Base-by-base conservation (phyloP, 164 flowering plant genomes). In the Vitis rotundifolia region DNA sequence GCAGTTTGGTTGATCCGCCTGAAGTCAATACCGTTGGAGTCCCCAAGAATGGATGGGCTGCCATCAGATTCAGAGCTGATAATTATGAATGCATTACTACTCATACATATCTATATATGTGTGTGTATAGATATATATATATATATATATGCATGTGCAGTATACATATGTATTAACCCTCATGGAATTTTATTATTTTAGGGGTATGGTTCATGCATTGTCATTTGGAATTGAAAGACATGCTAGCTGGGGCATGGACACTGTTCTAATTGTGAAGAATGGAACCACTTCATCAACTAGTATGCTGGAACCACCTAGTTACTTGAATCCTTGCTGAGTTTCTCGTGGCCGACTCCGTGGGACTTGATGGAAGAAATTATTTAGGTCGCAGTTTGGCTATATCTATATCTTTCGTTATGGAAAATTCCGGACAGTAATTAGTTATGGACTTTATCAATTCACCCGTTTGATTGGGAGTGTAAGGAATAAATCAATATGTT, bases 1-100 rank as follows among this genome's bases (percentile, higher is more conserved):
- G 31, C 80, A 77, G 73, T 11, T 47, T 77, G 64, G 66, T 74
- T 22, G 72, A 74, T 22, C 77, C 80, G 8, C 75, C 75, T 19
- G 28, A 13, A 13, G 28, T 50, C 14, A 74, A 78, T 53, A 78
- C 80, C 1, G 58, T 78, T 4, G 65, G 48, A 1, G 72, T 78
- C 15, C 77, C 77, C 8, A 66, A 28, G 9, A 68, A 64, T n/a
- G 80, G 80, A 11, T 73, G 75, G 78, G 48, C 66, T 14, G 75
- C 61, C 11, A 68, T 74, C 49, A 66, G 80, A 22, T 78, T 74
- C 64, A 63, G 54, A 18, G 71, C 78, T 3, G 29, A 58, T 18
- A 74, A 22, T 22, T 22, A 22, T 22, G 26, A 22, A 22, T 22
- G 26, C 1, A 1, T 22, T 22, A 22, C 26, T 22, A 22, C 26